These are phyloP conservation scores for Fusarium abutilonis DNA, from an alignment of 2,329 filamentous ascomycete species.

Conservation along the genomic window DNA sequence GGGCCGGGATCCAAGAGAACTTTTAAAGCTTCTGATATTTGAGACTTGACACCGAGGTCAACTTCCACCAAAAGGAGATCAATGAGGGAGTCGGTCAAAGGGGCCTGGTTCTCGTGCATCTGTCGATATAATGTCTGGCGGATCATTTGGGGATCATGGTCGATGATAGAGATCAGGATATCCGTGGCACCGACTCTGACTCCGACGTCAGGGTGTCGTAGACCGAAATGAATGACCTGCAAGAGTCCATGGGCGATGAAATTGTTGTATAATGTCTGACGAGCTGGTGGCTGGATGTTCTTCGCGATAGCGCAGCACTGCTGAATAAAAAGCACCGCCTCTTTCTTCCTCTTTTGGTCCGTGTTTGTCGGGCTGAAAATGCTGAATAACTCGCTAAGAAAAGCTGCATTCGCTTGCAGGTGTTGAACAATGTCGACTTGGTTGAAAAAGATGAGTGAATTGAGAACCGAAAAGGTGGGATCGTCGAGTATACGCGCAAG, in stretches of 20 bases:
- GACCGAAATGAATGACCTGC: slow-evolving; percentile 88
- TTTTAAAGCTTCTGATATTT: slow-evolving; percentile 94
- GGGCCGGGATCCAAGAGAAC: slow-evolving; percentile 81
- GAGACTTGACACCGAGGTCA: slow-evolving; percentile 93
- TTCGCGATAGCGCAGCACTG: slow-evolving; percentile 96
- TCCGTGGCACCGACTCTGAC: slow-evolving; percentile 94
- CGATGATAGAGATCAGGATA: slow-evolving; percentile 91
- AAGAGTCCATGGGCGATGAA: slow-evolving; percentile 90
- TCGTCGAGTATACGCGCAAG: slow-evolving; percentile 95
- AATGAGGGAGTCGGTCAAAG: slow-evolving; percentile 90
- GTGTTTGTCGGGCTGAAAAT: slow-evolving; percentile 77
- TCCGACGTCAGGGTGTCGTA: slow-evolving; percentile 83
- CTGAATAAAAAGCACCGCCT: slow-evolving; percentile 95
- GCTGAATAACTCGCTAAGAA: slow-evolving; percentile 85
- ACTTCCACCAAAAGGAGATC: slow-evolving; percentile 90
- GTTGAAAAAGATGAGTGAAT: slow-evolving; percentile 98
- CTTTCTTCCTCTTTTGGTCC: slow-evolving; percentile 81
- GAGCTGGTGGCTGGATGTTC: slow-evolving; percentile 84
- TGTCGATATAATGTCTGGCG: slow-evolving; percentile 92
- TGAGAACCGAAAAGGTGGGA: slow-evolving; percentile 95
- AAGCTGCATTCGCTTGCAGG: slow-evolving; percentile 81
- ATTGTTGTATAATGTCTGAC: slow-evolving; percentile 86
- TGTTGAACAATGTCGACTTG: slow-evolving; percentile 98
- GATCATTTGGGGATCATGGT: slow-evolving; percentile 95
- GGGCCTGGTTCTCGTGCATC: slow-evolving; percentile 84